Percentiles rank a stretch among this genome's conserved stretches.
Conservation (phyloP, 2,329 filamentous ascomycete species). For the Colletotrichum cordylinicola region DNA sequence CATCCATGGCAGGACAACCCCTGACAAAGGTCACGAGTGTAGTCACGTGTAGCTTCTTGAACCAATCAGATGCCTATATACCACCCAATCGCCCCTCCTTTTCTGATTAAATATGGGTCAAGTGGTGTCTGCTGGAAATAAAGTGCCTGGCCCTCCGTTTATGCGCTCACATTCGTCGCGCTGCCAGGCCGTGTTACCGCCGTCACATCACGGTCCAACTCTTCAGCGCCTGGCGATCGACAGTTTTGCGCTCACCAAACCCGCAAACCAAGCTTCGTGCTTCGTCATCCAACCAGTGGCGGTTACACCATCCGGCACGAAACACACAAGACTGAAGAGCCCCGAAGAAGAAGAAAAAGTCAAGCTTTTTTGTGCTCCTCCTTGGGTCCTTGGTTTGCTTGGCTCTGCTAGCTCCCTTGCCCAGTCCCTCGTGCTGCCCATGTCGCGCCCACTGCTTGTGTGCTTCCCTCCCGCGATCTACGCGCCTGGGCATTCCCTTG, state of each 20-base stretch:
- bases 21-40: not conserved
- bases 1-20: constrained; percentile 5
- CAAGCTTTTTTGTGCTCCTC: constrained; percentile 10
- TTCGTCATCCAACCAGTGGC: not conserved
- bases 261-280: not conserved
- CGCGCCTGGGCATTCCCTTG: constrained; percentile 21
- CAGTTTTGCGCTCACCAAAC: not conserved
- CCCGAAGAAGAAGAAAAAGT: not conserved
- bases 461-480: constrained; percentile 7
- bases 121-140: not conserved
- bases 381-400: not conserved
- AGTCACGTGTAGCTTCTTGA: not conserved
- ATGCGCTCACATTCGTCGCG: not conserved
- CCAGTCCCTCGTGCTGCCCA: not conserved
- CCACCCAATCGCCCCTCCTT: not conserved
- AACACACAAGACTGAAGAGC: not conserved
- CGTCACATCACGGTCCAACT: not conserved
- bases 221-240: not conserved
- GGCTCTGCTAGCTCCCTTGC: constrained; percentile 16
- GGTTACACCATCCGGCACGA: not conserved
- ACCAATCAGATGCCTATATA: not conserved
- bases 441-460: not conserved
- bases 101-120: constrained; percentile 11
- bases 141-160: not conserved
- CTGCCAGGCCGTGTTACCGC: not conserved